phyloP scores from a whole-genome alignment of 2,329 filamentous ascomycete genomes.

The Aspergillus cejpii region DNA sequence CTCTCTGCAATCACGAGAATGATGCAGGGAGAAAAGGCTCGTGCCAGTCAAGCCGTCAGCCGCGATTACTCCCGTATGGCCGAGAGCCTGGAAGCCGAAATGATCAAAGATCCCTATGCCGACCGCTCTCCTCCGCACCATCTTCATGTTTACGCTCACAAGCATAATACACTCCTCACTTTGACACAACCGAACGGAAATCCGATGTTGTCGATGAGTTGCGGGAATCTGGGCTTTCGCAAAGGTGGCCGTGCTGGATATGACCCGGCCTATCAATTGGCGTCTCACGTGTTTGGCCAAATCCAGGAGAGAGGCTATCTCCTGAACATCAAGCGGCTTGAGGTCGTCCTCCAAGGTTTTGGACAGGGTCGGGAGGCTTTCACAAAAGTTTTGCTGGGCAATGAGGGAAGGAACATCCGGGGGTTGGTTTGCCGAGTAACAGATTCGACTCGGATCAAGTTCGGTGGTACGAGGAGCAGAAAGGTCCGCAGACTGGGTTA shows the following conservation, averaged over 20 bases:
- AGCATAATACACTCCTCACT: conserved; percentile 94
- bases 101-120: conserved; percentile 33
- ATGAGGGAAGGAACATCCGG: conserved; percentile 70
- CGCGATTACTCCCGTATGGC: conserved; percentile 29
- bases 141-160: conserved; percentile 77
- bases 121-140: conserved; percentile 58
- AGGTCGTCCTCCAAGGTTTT: conserved; percentile 78
- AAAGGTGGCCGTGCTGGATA: conserved; percentile 75
- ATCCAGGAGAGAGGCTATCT: conserved; percentile 77
- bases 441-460: conserved; percentile 86
- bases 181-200: conserved; percentile 75
- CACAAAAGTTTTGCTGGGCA: conserved; percentile 79
- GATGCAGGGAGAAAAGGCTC: conserved; percentile 25
- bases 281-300: conserved; percentile 72
- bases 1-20: conserved; percentile 28
- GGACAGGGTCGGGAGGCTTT: conserved; percentile 82
- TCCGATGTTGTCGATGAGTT: conserved; percentile 70
- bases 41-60: conserved; percentile 16
- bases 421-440: conserved; percentile 70
- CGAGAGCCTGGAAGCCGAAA: conserved; percentile 30
- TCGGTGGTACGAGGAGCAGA: conserved; percentile 84
- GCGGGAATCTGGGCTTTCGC: conserved; percentile 85
- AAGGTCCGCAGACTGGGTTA: conserved; percentile 73
- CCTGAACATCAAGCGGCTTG: conserved; percentile 66
- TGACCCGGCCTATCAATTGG: conserved; percentile 87